Conservation (phyloP, 495 filamentous ascomycete genomes). For the Penicillium herquei region DNA sequence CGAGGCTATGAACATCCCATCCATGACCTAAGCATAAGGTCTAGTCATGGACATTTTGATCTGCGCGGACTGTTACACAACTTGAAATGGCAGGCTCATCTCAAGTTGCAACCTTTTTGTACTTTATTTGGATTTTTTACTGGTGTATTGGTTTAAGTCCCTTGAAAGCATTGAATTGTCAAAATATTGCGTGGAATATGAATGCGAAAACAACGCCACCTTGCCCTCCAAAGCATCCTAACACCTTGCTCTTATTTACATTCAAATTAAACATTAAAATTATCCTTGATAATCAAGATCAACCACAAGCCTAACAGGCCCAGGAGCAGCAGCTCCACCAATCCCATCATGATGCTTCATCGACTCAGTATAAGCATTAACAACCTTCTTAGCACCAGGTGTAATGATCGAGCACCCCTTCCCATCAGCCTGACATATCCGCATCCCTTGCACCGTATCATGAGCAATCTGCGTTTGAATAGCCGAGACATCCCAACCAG, state of each 20-base stretch:
- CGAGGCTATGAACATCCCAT: constrained; percentile 28
- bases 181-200: too few relatives aligned
- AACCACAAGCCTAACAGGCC: constrained; percentile 30
- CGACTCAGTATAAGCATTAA: constrained; percentile 33
- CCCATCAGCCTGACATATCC: constrained; percentile 32
- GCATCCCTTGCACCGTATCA: constrained; percentile 36
- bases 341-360: constrained; percentile 34
- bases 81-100: too few relatives aligned
- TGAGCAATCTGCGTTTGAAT: constrained; percentile 41
- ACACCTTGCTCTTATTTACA: background rate
- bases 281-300: constrained; percentile 33
- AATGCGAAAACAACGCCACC: too few relatives aligned
- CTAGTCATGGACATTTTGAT: too few relatives aligned
- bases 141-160: too few relatives aligned
- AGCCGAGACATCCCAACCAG: constrained; percentile 47
- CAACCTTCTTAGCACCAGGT: constrained; percentile 25
- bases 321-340: constrained; percentile 29
- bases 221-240: too few relatives aligned
- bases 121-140: too few relatives aligned
- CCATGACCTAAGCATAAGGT: constrained; percentile 18
- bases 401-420: constrained; percentile 36
- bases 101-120: too few relatives aligned
- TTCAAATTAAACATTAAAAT: background rate
- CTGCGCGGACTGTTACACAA: too few relatives aligned
- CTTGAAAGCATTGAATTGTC: too few relatives aligned